A percentile compares a stretch with the other conserved stretches of the same genome.
phyloP scores from a whole-genome alignment of 2,329 filamentous ascomycete species.

The Neurospora sp. region DNA sequence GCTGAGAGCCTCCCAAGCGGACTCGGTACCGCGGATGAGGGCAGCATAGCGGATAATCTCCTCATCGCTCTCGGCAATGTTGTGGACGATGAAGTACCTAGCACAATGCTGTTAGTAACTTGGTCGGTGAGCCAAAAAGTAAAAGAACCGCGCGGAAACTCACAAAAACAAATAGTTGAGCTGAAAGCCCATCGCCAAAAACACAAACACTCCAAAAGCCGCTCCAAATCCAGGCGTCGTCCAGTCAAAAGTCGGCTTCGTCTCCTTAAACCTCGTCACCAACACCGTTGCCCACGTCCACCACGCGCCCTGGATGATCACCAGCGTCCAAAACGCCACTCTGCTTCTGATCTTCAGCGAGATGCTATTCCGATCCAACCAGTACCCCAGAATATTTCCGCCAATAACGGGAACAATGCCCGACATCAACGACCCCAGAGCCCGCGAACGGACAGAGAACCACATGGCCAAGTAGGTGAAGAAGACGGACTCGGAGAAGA shows the following conservation, averaged over 20 bases:
- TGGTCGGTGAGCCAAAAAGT: too few species aligned
- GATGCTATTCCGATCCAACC: conserved; percentile 48
- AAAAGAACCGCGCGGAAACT: neutral
- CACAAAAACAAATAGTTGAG: conserved; percentile 64
- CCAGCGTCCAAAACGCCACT: conserved; percentile 42
- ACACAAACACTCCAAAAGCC: conserved; percentile 57
- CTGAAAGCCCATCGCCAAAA: conserved; percentile 60
- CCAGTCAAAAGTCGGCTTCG: conserved; percentile 59
- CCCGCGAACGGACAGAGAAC: conserved; percentile 60
- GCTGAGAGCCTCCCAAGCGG: conserved; percentile 62
- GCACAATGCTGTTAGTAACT: too few species aligned
- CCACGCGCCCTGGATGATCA: conserved; percentile 54
- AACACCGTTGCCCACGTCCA: conserved; percentile 64
- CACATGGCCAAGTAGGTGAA: conserved; percentile 60
- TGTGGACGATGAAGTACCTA: conserved; percentile 59
- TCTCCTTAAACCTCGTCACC: conserved; percentile 48
- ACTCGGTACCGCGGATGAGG: conserved; percentile 60
- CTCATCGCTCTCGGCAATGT: conserved; percentile 49
- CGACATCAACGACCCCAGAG: conserved; percentile 61
- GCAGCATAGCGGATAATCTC: conserved; percentile 61
- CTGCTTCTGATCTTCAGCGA: conserved; percentile 45
- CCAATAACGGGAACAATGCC: conserved; percentile 56
- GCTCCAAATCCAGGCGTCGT: conserved; percentile 50
- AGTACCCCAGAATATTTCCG: conserved; percentile 56
- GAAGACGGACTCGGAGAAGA: conserved; percentile 63